Evolutionary conservation across 2,329 filamentous ascomycete genomes (phyloP), one percentile per base, ranked within the genome.

Genomic region (Nothophoma quercina): DNA sequence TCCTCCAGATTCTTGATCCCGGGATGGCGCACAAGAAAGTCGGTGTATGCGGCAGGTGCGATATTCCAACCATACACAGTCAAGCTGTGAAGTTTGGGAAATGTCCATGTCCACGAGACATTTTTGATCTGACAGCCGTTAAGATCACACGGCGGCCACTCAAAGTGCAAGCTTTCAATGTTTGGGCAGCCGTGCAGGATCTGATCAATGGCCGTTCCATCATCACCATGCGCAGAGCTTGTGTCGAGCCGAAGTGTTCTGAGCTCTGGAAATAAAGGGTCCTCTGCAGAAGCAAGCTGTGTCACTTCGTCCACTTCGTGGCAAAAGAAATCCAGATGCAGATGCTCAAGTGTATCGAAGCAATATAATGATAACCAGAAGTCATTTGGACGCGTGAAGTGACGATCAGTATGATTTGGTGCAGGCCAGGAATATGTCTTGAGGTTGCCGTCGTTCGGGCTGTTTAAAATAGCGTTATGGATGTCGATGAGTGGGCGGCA

Each of bases 331-430:
- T 19, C 29, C 6, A 40, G 15, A 6, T 48, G 28, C n/a, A 48
- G 29, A 3, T 22, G 21, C 29, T 18, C 22, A 2, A 48, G 36
- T 12, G 28, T n/a, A n/a, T 41, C 9, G 2, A 2, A 4, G 21
- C 19, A 21, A 19, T 39, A 39, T 7, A 47, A 5, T 10, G 44
- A 34, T 26, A n/a, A 18, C 44, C 44, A 47, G 19, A 47, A 47
- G 10, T 10, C 8, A 5, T 7, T n/a, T 2, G 44, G 35, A 22
- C 34, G 34, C 12, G 26, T 39, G 19, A 47, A 34, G 3, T 19
- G 10, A 3, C 15, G 7, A 16, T 25, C 12, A 16, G 35, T 34
- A 12, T 26, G 7, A 13, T 3, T 1, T 1, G 21, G n/a, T 7
- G 44, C 44, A 2, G 28, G 34, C 44, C 44, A 47, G 9, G 44